These are phyloP conservation scores for Erythrobasidium yunnanense DNA, from an alignment of 768 basidiomycete species.

Conservation along the genomic window DNA sequence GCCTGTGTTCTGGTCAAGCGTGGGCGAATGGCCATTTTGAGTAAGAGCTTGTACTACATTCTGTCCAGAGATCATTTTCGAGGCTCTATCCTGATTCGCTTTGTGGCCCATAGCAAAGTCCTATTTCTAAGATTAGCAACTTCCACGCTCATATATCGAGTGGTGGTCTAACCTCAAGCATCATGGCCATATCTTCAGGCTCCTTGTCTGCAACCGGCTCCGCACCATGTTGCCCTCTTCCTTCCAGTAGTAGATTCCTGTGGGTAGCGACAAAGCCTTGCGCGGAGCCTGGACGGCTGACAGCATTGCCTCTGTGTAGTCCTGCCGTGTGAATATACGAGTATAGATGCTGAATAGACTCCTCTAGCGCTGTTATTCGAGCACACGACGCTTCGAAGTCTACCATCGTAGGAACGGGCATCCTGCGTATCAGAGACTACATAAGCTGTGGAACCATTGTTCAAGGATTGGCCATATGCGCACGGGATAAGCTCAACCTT, in stretches of 20 bases:
- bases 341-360: no score
- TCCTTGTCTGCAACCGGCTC: constrained; percentile 9
- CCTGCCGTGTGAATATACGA: background rate
- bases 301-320: no score
- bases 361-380: constrained; percentile 7
- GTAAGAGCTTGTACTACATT: no score
- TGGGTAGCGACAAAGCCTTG: no score
- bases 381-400: constrained; percentile 20
- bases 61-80: no score
- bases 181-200: constrained; percentile 27
- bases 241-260: no score
- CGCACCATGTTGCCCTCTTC: no score
- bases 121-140: background rate
- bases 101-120: constrained; percentile 26
- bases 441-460: background rate
- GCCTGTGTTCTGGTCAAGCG: no score
- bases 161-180: constrained; percentile 20
- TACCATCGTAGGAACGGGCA: constrained; percentile 19
- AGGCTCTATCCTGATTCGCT: background rate
- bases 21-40: no score
- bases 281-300: no score
- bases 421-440: no score
- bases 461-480: background rate
- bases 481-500: constrained; percentile 18
- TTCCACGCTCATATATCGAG: background rate